Conservation (phyloP, 768 basidiomycete species). For the Cubamyces sp. region DNA sequence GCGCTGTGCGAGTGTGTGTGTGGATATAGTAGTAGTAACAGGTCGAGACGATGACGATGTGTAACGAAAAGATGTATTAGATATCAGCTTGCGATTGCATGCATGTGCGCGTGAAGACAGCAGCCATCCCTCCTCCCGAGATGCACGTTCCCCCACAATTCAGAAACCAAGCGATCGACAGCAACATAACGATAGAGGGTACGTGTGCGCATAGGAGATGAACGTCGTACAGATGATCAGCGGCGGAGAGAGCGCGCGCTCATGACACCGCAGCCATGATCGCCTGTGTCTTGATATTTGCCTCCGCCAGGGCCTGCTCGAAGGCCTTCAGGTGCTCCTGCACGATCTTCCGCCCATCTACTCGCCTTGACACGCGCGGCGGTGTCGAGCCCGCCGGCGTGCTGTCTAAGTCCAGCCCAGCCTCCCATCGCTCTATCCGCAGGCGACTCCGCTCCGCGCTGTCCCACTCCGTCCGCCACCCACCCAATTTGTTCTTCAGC, state of each 20-base stretch:
- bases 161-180: constrained; percentile 21
- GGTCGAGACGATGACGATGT: constrained; percentile 5
- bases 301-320: constrained; percentile 70
- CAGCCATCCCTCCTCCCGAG: neutral
- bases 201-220: constrained; percentile 4
- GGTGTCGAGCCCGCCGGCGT: constrained; percentile 33
- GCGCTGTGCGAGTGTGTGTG: constrained; percentile 4
- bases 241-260: neutral
- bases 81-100: constrained; percentile 20
- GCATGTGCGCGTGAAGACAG: constrained; percentile 15
- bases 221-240: neutral
- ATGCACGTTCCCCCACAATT: constrained; percentile 5
- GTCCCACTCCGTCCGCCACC: constrained; percentile 82
- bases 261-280: constrained; percentile 73
- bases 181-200: constrained; percentile 20
- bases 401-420: constrained; percentile 51
- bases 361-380: constrained; percentile 43
- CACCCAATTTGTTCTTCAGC: constrained; percentile 80
- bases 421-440: constrained; percentile 83
- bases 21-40: constrained; percentile 20
- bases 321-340: constrained; percentile 80
- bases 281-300: constrained; percentile 74
- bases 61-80: constrained; percentile 27
- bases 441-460: constrained; percentile 79
- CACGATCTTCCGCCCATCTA: constrained; percentile 76